Evolutionary conservation across 805 yeast genomes (phyloP), one percentile per base, ranked within the genome.

Genomic region (Pichia occidentalis): DNA sequence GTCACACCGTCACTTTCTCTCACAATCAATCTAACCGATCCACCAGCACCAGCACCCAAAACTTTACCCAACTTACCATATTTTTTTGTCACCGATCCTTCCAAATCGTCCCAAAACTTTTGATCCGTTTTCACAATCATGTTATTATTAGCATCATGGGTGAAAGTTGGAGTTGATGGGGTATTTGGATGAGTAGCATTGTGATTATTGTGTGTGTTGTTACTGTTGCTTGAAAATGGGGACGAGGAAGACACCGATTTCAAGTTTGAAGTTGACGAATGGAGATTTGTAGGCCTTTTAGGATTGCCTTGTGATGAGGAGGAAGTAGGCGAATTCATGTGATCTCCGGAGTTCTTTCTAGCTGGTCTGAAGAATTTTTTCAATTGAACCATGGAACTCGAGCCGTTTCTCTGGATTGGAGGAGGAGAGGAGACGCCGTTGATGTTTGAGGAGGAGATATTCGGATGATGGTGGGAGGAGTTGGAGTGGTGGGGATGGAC

Each of bases 1-100:
- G 83, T 74, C 25, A 73, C 73, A 49, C 75, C 74, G 58, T 83
- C 90, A 27, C 75, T 62, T 29, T 82, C 80, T 50, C 90, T 71
- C 7, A 71, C 71, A 18, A 84, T 68, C 31, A 83, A 63, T 48
- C 83, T 69, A n/a, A 84, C 95, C 1, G 87, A 75, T 6, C 95
- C 95, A 34, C 94, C 95, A 10, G 92, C 95, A 40, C 95, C 95
- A 1, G 86, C 77, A 13, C 95, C 95, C 32, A 84, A 59, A 41
- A 79, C 71, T 54, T 80, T 80, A 34, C 90, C 88, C 44, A 80
- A 57, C 47, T 75, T 79, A 39, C 90, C 85, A 54, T 83, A 84
- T 51, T 82, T 78, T 42, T 67, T 68, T 10, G 69, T 68, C 33
- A 75, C 54, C 0, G 71, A 65, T 11, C 78, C 73, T 43, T 73